Percentiles rank a stretch among this genome's conserved stretches.
Evolutionary conservation across 208 protist species (phyloP).

Genomic region (Crithidia sp.): DNA sequence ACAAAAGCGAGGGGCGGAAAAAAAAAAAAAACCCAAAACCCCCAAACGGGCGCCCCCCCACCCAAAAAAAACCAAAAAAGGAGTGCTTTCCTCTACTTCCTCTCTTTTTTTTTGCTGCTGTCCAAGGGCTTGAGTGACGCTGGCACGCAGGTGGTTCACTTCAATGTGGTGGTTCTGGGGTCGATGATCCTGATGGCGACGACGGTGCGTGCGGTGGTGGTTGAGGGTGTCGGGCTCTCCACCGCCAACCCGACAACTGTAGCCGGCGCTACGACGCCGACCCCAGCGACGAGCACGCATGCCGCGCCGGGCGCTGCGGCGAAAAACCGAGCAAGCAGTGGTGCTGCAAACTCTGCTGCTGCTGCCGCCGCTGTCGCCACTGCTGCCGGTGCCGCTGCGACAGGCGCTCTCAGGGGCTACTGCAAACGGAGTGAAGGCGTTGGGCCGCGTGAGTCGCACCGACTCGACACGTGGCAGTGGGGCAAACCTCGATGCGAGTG

Average conservation of each 20-base stretch:
- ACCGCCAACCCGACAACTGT: neutral
- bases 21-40: no score
- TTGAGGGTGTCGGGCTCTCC: slow-evolving; percentile 15
- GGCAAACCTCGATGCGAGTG: neutral
- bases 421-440: neutral
- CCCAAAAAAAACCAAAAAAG: no score
- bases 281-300: neutral
- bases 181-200: slow-evolving; percentile 31
- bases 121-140: slow-evolving; percentile 22
- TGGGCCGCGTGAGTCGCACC: neutral
- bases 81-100: no score
- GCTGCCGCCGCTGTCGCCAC: neutral
- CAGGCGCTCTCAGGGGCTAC: neutral
- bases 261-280: neutral
- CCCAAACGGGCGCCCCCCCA: no score
- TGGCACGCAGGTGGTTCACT: slow-evolving; percentile 22
- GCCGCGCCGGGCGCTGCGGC: neutral
- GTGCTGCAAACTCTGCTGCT: neutral
- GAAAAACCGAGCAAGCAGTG: neutral
- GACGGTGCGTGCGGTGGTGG: slow-evolving; percentile 16
- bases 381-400: neutral
- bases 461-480: slow-evolving; percentile 5
- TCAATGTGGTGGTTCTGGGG: slow-evolving; percentile 30
- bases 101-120: no score
- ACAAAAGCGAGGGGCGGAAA: no score